Evolutionary conservation across 2,329 filamentous ascomycete genomes (phyloP).

Genomic region (Graphiopsis chlorocephala): DNA sequence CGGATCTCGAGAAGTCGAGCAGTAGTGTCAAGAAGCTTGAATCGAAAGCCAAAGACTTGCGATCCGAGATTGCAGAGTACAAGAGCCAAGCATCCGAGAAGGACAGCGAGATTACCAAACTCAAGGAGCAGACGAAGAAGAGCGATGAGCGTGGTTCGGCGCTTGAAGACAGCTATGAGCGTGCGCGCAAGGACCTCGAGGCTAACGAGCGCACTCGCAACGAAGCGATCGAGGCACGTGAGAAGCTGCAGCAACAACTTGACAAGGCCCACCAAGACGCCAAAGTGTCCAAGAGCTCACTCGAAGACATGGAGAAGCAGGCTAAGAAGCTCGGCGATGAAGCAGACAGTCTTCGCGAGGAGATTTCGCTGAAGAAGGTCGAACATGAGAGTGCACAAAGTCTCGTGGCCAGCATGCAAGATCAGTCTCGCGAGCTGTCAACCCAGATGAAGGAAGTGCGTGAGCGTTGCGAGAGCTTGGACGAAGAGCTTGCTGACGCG

Average conservation of each 20-base stretch:
- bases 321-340: conserved; percentile 67
- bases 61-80: conserved; percentile 66
- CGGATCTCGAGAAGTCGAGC: conserved; percentile 65
- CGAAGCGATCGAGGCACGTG: conserved; percentile 69
- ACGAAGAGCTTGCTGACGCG: conserved; percentile 88
- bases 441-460: conserved; percentile 89
- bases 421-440: conserved; percentile 82
- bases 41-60: conserved; percentile 76
- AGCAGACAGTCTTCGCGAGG: conserved; percentile 66
- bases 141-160: conserved; percentile 70
- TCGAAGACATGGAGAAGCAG: conserved; percentile 74
- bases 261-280: conserved; percentile 71
- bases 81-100: conserved; percentile 70
- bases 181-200: conserved; percentile 73
- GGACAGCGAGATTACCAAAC: conserved; percentile 70
- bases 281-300: conserved; percentile 50
- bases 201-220: conserved; percentile 75
- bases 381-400: conserved; percentile 84
- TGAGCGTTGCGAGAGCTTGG: conserved; percentile 76
- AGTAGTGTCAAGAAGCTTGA: conserved; percentile 73
- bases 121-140: conserved; percentile 74
- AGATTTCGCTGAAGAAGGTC: conserved; percentile 77
- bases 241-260: conserved; percentile 70
- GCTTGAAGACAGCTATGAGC: conserved; percentile 74
- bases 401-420: conserved; percentile 85